Conservation (phyloP, 2,329 filamentous ascomycete species). For the Fusarium avenaceum region DNA sequence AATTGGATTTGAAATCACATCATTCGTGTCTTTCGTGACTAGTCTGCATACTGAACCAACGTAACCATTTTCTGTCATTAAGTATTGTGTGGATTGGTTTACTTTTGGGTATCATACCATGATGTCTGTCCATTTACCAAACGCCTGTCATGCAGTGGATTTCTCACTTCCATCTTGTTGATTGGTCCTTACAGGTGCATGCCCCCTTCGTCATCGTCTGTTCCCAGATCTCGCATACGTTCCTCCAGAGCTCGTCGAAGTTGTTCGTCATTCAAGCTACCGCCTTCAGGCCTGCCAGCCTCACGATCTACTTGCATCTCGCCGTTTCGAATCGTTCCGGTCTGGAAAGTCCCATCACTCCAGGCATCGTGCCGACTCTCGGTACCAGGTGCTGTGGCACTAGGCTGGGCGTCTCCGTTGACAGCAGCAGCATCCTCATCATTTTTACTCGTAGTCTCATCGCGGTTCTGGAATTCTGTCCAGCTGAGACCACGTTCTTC, state of each 20-base stretch:
- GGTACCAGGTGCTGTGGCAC: slow-evolving; percentile 13
- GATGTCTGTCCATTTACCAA: slow-evolving; percentile 38
- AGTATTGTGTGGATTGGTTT: slow-evolving; percentile 3
- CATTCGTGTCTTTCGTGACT: slow-evolving; percentile 6
- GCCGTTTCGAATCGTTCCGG: slow-evolving; percentile 67
- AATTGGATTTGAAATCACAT: slow-evolving; percentile 34
- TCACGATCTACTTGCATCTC: slow-evolving; percentile 61
- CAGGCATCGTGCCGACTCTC: slow-evolving; percentile 61
- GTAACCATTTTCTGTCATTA: slow-evolving; percentile 5
- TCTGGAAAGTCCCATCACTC: slow-evolving; percentile 74
- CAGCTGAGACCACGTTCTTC: slow-evolving; percentile 69
- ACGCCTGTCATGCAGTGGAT: slow-evolving; percentile 45
- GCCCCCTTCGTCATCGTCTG: slow-evolving; percentile 66
- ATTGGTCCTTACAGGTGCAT: slow-evolving; percentile 67
- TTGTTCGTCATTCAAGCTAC: slow-evolving; percentile 70
- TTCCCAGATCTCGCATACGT: slow-evolving; percentile 62
- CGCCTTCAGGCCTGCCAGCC: slow-evolving; percentile 53
- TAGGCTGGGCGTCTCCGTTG: slow-evolving; percentile 36
- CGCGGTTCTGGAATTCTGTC: slow-evolving; percentile 67
- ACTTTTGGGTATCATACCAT: slow-evolving; percentile 44
- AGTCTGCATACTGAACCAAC: slow-evolving; percentile 1
- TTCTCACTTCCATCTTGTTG: neutral
- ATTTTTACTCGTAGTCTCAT: slow-evolving; percentile 57
- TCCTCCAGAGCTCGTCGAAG: slow-evolving; percentile 68
- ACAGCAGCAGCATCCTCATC: slow-evolving; percentile 40